phyloP scores from a whole-genome alignment of 257 asterid genomes.

The Nicotiana tabacum region DNA sequence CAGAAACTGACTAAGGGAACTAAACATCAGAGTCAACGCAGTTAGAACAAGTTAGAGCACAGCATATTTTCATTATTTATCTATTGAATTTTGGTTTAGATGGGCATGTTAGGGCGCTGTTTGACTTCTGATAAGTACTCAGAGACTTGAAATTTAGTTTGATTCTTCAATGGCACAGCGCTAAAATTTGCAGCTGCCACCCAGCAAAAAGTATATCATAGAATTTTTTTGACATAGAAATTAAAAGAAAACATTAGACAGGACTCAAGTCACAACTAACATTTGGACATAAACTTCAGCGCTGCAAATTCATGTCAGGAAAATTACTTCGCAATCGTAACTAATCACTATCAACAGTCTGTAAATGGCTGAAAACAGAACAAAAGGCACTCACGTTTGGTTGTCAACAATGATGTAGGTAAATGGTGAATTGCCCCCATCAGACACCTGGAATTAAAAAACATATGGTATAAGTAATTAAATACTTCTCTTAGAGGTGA shows the following conservation, averaged over 20 bases:
- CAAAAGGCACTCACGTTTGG: constrained; percentile 61
- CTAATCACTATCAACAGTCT: constrained; percentile 7
- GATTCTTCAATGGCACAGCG: not conserved
- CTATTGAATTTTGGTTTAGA: not conserved
- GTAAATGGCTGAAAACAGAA: constrained; percentile 5
- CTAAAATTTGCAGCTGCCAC: not conserved
- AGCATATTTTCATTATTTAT: not conserved
- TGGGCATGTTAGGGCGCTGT: not conserved
- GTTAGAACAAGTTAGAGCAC: not conserved
- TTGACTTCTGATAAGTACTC: not conserved
- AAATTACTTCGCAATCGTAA: not conserved
- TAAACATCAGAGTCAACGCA: not conserved
- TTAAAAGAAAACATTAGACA: not conserved
- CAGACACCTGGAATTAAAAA: constrained; percentile 54
- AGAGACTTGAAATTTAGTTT: not conserved
- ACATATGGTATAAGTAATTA: constrained; percentile 13
- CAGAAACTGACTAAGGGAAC: not conserved
- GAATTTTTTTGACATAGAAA: not conserved
- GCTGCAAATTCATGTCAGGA: not conserved
- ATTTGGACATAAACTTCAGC: not conserved
- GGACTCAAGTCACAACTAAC: not conserved
- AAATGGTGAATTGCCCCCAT: constrained; percentile 96
- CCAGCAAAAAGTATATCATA: not conserved
- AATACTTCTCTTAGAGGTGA: not conserved
- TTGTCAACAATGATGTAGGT: constrained; percentile 89